Base-by-base conservation (phyloP, 2,329 filamentous ascomycete species). In the Penicillium sp. region DNA sequence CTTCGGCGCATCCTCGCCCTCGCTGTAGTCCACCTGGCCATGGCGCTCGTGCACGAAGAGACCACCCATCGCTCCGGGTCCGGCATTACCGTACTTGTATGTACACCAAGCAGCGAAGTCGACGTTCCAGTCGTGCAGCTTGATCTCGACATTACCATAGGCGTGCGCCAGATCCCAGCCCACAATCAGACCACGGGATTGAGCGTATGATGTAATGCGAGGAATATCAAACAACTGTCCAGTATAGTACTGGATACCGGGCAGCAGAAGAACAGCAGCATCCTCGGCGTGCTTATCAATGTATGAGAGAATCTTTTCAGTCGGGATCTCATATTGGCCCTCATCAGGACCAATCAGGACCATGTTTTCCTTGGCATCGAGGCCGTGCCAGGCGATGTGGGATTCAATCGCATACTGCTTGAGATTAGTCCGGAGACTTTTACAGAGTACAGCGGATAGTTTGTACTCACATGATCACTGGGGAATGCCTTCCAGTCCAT, bases 31-130 rank as follows among this genome's bases (percentile, higher is more conserved):
- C 15, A 74, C 69, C 23, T 61, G 70, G 31, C 87, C 85, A 68
- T 94, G 88, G 44, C 77, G 79, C 67, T 89, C 84, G 70, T 96
- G 90, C 7, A 96, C 88, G 61, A 90, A 96, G 1, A 87, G 79
- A 1, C 89, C 90, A 0, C 82, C 90, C 57, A 94, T 94, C 7
- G 86, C 81, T 1, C 91, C 92, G 0, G 92, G 90, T 0, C 92
- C 91, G 20, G 86, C 85, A 69, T 95, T 95, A 71, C 94, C 84
- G 75, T 96, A 96, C 77, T 96, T 96, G 81, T 96, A 96, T 7
- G 89, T 92, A 75, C 92, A 96, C 92, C 92, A 96, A 54, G 82
- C 89, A 8, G 92, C 91, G 64, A 95, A 95, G 71, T 96, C 92
- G 37, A 94, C 90, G 62, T 89, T 82, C 91, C 91, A 96, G 65